Evolutionary conservation across 2,329 filamentous ascomycete genomes (phyloP).

Genomic region (Talaromyces sp.): DNA sequence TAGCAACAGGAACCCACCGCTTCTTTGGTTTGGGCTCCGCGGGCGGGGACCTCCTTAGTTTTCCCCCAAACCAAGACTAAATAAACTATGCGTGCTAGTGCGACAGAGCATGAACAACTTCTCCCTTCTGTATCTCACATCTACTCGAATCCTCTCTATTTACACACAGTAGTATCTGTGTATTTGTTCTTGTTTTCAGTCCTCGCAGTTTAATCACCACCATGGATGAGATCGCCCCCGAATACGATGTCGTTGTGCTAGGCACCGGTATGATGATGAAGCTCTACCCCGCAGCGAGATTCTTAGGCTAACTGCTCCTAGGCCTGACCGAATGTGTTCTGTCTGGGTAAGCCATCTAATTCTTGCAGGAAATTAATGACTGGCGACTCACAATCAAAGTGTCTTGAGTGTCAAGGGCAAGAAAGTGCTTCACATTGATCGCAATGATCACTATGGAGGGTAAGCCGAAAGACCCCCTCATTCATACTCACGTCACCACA

Average conservation of each 20-base stretch:
- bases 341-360: slow-evolving; percentile 67
- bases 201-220: slow-evolving; percentile 30
- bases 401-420: slow-evolving; percentile 97
- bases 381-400: slow-evolving; percentile 46
- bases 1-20: background rate
- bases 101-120: slow-evolving; percentile 8
- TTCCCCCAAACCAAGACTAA: slow-evolving; percentile 2
- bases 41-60: slow-evolving; percentile 1
- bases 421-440: slow-evolving; percentile 98
- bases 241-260: slow-evolving; percentile 98
- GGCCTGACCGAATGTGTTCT: slow-evolving; percentile 98
- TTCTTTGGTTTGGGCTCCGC: slow-evolving; percentile 9
- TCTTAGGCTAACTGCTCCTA: slow-evolving; percentile 42
- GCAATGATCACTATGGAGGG: slow-evolving; percentile 98
- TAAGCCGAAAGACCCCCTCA: slow-evolving; percentile 48
- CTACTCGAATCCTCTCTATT: slow-evolving; percentile 17
- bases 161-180: slow-evolving; percentile 5
- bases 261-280: slow-evolving; percentile 71
- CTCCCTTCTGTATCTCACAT: slow-evolving; percentile 19
- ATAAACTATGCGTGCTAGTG: background rate
- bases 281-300: slow-evolving; percentile 31
- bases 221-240: slow-evolving; percentile 98
- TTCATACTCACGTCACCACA: slow-evolving; percentile 17
- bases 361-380: too few species aligned
- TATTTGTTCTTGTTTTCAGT: background rate